Evolutionary conservation across 202 grass and related monocot genomes (phyloP), one percentile per base, ranked within the genome.

Genomic region (Tripidium arundinaceum): DNA sequence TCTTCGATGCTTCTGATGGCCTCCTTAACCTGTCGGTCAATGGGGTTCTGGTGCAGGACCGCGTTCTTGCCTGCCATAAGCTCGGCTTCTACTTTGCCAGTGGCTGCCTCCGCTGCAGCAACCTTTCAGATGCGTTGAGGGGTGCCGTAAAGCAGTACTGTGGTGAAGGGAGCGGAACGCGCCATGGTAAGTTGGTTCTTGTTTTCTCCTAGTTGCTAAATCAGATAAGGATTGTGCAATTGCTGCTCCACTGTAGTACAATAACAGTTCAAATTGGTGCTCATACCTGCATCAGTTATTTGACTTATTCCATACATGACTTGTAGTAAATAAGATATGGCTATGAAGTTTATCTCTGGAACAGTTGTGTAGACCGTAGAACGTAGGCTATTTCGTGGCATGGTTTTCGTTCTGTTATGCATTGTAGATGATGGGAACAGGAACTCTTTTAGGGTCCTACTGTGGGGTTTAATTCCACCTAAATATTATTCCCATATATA

Each of bases 101-200:
- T 58, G 84, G 89, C 58, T 99, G 97, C 62, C 76, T 99, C 76
- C 71, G 26, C 37, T 96, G 92, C 46, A 78, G 82, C 58, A 52
- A 88, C 65, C 65, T 71, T 69, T 54, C 83, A 6, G 40, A 75
- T 67, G 59, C 16, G 18, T 91, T 90, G 92, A 86, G 70, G 83
- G 62, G 36, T 39, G 73, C 78, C 11, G 62, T 78, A 54, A 70
- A 62, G 74, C 74, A 79, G 28, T 99, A 85, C 61, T 99, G 97
- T 50, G 15, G 68, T 38, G 36, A 63, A 41, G 49, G 72, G 42
- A 83, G 43, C 24, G 63, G 69, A 55, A 58, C 47, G 1, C 83
- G 19, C 69, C 75, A 78, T 43, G 83, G 92, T 88, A 59, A 76
- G 83, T 75, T 61, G 24, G 10, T 73, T 74, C 60, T 49, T 59